phyloP scores from a whole-genome alignment of 1,139 yeast genomes.

The Yamadazyma siamensis region DNA sequence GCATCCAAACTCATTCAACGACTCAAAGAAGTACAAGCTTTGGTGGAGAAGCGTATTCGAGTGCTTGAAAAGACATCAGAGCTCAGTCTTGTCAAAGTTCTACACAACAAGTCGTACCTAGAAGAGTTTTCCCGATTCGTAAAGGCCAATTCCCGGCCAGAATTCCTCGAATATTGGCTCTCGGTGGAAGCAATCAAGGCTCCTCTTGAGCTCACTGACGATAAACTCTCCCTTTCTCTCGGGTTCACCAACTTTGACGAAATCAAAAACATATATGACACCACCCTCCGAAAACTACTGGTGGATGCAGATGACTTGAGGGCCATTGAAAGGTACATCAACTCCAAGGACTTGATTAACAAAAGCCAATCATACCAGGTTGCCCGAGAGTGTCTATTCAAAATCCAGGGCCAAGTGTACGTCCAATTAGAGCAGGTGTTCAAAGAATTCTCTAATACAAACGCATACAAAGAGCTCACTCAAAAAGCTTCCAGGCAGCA shows the following conservation, averaged over 20 bases:
- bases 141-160: constrained; percentile 42
- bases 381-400: constrained; percentile 57
- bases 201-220: constrained; percentile 34
- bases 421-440: constrained; percentile 19
- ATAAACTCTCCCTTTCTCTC: constrained; percentile 13
- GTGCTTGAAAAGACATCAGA: constrained; percentile 9
- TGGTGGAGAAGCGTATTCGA: constrained; percentile 10
- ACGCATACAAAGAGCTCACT: constrained; percentile 9
- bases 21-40: constrained; percentile 12
- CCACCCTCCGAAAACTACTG: constrained; percentile 7
- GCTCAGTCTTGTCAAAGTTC: constrained; percentile 6
- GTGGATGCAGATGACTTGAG: constrained; percentile 10
- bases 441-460: constrained; percentile 13
- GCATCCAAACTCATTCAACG: constrained; percentile 9
- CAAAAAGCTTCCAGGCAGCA: not conserved
- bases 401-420: constrained; percentile 56
- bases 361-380: constrained; percentile 25
- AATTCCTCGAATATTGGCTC: constrained; percentile 59
- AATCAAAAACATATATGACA: constrained; percentile 43
- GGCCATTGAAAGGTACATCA: constrained; percentile 27
- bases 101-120: constrained; percentile 8
- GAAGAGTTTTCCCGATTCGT: constrained; percentile 56
- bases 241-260: constrained; percentile 45
- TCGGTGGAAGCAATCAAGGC: constrained; percentile 66
- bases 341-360: constrained; percentile 12